These are phyloP conservation scores for Cryptococcus hybrid DNA, from an alignment of 1,284 basidiomycete species.

Conservation along the genomic window DNA sequence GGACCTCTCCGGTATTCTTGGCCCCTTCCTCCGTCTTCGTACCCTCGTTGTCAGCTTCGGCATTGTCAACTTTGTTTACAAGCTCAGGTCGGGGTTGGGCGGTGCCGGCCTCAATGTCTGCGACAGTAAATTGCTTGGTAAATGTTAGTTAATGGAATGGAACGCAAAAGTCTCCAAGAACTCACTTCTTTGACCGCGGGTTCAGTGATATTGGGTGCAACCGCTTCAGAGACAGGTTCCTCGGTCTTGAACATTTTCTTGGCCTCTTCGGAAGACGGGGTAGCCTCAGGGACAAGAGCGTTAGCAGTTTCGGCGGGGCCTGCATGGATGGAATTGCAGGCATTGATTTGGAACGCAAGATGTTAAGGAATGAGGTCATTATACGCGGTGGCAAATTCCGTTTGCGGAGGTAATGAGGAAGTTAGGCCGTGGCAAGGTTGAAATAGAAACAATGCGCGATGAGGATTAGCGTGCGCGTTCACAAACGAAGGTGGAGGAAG, in stretches of 20 bases:
- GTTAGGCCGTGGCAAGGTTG: slow-evolving; percentile 7
- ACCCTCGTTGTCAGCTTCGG: slow-evolving; percentile 16
- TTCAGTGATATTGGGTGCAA: slow-evolving; percentile 19
- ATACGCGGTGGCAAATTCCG: neutral
- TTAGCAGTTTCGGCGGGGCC: slow-evolving; percentile 10
- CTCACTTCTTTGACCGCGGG: slow-evolving; percentile 24
- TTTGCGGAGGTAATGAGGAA: slow-evolving; percentile 6
- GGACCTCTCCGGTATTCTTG: slow-evolving; percentile 14
- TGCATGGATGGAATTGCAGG: no score
- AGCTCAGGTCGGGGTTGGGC: slow-evolving; percentile 31
- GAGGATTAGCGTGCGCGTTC: no score
- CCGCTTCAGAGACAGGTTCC: slow-evolving; percentile 15
- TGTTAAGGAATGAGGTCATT: slow-evolving; percentile 9
- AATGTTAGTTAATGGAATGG: slow-evolving; percentile 7
- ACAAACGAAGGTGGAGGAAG: no score
- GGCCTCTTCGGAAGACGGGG: slow-evolving; percentile 24
- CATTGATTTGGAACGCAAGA: slow-evolving; percentile 4
- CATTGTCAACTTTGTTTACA: slow-evolving; percentile 33
- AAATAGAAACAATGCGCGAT: neutral
- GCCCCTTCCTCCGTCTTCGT: slow-evolving; percentile 2
- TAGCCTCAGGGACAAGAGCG: slow-evolving; percentile 14
- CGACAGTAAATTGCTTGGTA: slow-evolving; percentile 31
- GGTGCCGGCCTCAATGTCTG: slow-evolving; percentile 34
- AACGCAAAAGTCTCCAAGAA: neutral
- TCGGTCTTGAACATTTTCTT: slow-evolving; percentile 18